Evolutionary conservation across 2,329 filamentous ascomycete genomes (phyloP).

Genomic region (Sporothrix pallida): DNA sequence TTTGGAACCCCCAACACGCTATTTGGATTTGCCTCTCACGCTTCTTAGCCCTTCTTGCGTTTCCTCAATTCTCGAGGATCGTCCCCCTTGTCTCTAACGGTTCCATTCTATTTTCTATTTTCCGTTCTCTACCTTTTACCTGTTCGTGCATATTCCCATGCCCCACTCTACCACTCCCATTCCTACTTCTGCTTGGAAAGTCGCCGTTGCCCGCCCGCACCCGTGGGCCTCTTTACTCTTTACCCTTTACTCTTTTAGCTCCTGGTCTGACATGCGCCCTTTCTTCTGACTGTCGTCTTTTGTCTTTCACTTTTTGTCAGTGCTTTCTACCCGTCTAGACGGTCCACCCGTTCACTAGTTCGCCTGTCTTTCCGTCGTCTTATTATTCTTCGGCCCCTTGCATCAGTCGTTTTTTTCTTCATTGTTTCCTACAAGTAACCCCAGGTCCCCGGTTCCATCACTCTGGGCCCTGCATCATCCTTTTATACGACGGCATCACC

Average conservation of each 20-base stretch:
- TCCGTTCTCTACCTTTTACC: too few species aligned
- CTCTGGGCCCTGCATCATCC: not conserved
- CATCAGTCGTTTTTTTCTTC: not conserved
- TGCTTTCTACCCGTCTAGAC: not conserved
- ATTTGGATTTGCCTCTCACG: slow-evolving; percentile 8
- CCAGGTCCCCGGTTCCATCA: not conserved
- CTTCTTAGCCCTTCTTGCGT: not conserved
- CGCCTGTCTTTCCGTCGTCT: not conserved
- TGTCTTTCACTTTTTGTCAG: not conserved
- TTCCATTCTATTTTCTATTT: too few species aligned
- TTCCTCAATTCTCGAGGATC: not conserved
- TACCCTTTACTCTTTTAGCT: not conserved
- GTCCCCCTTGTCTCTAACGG: too few species aligned
- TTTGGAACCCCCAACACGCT: slow-evolving; percentile 7
- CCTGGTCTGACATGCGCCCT: slow-evolving; percentile 7
- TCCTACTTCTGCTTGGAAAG: not conserved
- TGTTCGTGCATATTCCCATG: not conserved
- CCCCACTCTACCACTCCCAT: not conserved
- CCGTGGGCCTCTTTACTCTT: not conserved
- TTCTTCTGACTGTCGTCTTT: not conserved
- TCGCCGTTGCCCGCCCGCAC: not conserved
- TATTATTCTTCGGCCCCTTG: not conserved
- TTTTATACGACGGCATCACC: slow-evolving; percentile 6
- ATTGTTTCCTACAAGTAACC: not conserved
- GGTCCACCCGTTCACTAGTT: not conserved